Base-by-base conservation (phyloP, 345 rosid species). In the Eutrema heterophyllum region DNA sequence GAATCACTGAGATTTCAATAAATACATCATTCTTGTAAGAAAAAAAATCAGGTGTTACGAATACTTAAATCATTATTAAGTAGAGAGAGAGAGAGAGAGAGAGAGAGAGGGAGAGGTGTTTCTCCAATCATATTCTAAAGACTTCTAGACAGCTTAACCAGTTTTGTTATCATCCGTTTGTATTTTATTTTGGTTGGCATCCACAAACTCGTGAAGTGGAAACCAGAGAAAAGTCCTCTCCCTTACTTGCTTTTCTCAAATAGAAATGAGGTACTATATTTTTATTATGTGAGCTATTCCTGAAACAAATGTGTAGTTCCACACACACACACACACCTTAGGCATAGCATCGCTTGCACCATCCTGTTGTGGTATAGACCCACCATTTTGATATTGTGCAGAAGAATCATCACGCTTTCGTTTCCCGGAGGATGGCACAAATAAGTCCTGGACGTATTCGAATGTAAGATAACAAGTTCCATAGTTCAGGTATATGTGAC, bases 311-410 rank as follows among this genome's bases (percentile, higher is more conserved):
- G 66, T 55, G 70, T 35, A 26, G 29, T 75, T 80, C 80, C 78
- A 78, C 64, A 83, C 80, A 82, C 78, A 78, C 63, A 83, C 80
- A 82, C 75, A 68, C 63, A 76, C 79, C 83, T 83, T 81, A 67
- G 71, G 75, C 24, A 78, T 41, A 58, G 75, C 71, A 85, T 89
- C 98, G 32, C 84, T 83, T 68, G 99, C 91, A 74, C 99, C 99
- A 86, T 95, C 98, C 70, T 86, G 97, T 82, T 95, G 99, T 32
- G 99, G 97, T 74, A 95, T 90, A 71, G 81, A 89, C 50, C 93
- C 90, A 81, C 98, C 94, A 83, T 86, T 90, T 45, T 84, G 86
- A 86, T 83, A 90, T 56, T 81, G 92, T 0, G 78, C 29, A 44
- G 89, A 64, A 53, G 89, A 78, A 68, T 92, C 99, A 51, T 90